phyloP scores from a whole-genome alignment of 106 monocot genomes.

The Allium fistulosum region DNA sequence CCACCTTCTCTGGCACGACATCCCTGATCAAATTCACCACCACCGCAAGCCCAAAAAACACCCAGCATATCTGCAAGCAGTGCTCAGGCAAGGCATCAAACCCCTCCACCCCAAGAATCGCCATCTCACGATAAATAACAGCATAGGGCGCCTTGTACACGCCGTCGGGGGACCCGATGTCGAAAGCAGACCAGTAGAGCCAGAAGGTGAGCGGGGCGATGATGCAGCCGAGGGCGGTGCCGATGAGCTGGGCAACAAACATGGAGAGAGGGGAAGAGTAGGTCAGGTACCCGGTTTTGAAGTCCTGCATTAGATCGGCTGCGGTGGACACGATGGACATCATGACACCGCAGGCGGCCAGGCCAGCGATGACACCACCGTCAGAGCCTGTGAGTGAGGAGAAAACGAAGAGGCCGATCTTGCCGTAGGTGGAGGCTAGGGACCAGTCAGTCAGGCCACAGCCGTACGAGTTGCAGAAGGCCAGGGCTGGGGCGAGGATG shows the following conservation, averaged over 20 bases:
- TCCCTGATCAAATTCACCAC: constrained; percentile 55
- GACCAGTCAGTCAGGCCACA: constrained; percentile 81
- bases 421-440: constrained; percentile 79
- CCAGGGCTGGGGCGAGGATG: constrained; percentile 64
- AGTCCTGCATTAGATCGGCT: constrained; percentile 89
- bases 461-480: constrained; percentile 92
- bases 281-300: constrained; percentile 84
- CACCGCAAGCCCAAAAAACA: constrained; percentile 43
- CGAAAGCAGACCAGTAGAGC: constrained; percentile 81
- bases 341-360: constrained; percentile 91
- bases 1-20: constrained; percentile 28
- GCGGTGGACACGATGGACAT: constrained; percentile 91
- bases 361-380: constrained; percentile 82
- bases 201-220: constrained; percentile 85
- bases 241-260: constrained; percentile 74
- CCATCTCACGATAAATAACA: constrained; percentile 78
- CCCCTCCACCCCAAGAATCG: constrained; percentile 75
- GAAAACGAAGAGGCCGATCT: constrained; percentile 78
- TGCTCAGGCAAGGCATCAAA: constrained; percentile 74
- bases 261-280: constrained; percentile 81
- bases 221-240: constrained; percentile 70
- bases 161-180: constrained; percentile 62
- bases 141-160: constrained; percentile 83
- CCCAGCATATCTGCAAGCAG: constrained; percentile 65
- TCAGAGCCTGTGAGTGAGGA: constrained; percentile 58